A percentile compares a stretch with the other conserved stretches of the same genome.
phyloP scores from a whole-genome alignment of 2,329 filamentous ascomycete genomes.

The Fusarium sp. region DNA sequence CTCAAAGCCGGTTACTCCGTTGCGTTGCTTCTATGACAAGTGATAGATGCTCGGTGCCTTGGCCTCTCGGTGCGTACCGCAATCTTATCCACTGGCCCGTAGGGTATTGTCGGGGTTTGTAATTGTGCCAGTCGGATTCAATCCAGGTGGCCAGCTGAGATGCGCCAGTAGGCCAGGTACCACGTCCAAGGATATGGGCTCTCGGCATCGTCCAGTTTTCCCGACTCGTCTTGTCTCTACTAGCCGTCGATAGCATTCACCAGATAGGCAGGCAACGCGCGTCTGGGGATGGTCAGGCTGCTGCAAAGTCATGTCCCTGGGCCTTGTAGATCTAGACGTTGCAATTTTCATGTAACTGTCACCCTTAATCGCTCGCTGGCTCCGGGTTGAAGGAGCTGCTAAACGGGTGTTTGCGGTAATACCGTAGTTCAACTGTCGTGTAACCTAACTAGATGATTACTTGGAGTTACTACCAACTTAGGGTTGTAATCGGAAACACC shows the following conservation, averaged over 20 bases:
- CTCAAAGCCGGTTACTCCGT: too few species aligned
- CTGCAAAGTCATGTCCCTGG: constrained; percentile 6
- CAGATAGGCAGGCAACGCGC: constrained; percentile 11
- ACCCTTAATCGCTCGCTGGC: background rate
- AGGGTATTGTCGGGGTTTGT: background rate
- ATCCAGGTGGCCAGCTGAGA: background rate
- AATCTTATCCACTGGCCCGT: constrained; percentile 10
- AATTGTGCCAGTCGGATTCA: constrained; percentile 11
- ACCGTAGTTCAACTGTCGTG: constrained; percentile 1
- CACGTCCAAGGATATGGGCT: constrained; percentile 13
- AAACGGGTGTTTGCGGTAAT: constrained; percentile 22
- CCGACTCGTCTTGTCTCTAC: background rate
- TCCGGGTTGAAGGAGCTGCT: background rate
- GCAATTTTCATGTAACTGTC: background rate
- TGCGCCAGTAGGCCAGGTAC: background rate
- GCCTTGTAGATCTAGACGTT: background rate
- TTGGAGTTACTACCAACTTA: background rate
- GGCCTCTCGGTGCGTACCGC: background rate
- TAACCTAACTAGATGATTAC: constrained; percentile 6
- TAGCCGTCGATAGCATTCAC: constrained; percentile 1
- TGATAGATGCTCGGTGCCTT: background rate
- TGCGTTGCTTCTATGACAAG: too few species aligned
- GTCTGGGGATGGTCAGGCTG: constrained; percentile 16
- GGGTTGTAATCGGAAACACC: background rate
- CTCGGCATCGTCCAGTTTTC: constrained; percentile 1